Evolutionary conservation across 106 monocot species (phyloP).

Genomic region (Dendrobium nobile): DNA sequence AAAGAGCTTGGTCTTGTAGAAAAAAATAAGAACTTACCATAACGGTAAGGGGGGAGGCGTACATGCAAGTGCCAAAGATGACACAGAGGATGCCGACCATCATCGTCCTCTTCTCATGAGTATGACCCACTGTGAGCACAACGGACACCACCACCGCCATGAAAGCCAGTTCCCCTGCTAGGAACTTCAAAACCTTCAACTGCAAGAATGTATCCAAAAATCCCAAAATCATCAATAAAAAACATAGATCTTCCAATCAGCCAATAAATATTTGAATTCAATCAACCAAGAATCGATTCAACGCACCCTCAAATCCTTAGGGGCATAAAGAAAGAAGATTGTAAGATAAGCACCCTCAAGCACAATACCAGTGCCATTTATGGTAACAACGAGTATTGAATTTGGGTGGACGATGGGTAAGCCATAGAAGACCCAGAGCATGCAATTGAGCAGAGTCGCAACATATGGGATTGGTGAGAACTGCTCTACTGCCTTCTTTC

Average conservation of each 20-base stretch:
- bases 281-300: neutral
- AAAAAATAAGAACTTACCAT: too few species aligned
- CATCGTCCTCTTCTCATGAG: conserved; percentile 24
- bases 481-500: too few species aligned
- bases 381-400: conserved; percentile 52
- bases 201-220: conserved; percentile 3
- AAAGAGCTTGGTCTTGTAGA: too few species aligned
- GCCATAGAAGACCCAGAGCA: conserved; percentile 31
- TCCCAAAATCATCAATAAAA: neutral
- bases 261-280: neutral
- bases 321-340: conserved; percentile 39
- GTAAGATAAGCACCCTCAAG: conserved; percentile 26
- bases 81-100: conserved; percentile 44
- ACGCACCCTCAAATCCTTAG: neutral
- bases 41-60: neutral
- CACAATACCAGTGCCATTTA: conserved; percentile 34
- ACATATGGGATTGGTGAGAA: too few species aligned
- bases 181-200: conserved; percentile 27
- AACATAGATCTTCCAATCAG: neutral
- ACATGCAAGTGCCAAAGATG: conserved; percentile 48
- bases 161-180: conserved; percentile 33
- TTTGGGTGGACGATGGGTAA: conserved; percentile 38
- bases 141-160: conserved; percentile 17
- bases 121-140: conserved; percentile 19
- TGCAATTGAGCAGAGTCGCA: too few species aligned